These are phyloP conservation scores for Eucalyptus urophylla DNA, from an alignment of 345 rosid species.

Conservation along the genomic window DNA sequence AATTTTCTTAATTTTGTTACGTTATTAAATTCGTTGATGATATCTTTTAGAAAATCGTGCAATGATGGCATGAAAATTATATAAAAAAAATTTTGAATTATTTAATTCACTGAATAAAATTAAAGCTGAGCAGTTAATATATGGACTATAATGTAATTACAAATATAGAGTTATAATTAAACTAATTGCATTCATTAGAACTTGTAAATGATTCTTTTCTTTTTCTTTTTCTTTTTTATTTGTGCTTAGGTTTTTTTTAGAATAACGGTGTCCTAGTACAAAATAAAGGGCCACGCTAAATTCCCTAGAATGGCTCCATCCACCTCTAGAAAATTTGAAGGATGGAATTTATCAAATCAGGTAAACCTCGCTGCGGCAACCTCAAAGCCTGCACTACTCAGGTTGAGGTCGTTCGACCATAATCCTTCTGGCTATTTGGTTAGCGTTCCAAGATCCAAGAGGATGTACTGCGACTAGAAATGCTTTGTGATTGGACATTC, in stretches of 20 bases:
- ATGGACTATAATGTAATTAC: no score
- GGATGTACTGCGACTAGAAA: neutral
- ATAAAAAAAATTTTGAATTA: neutral
- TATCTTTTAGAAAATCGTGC: neutral
- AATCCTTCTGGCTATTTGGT: neutral
- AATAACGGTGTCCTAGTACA: neutral
- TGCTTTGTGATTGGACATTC: neutral
- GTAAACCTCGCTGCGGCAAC: no score
- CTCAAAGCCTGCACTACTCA: no score
- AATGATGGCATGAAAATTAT: neutral
- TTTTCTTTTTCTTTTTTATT: no score
- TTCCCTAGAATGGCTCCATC: neutral
- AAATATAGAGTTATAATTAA: neutral
- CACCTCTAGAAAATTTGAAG: neutral
- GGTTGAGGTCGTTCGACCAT: no score
- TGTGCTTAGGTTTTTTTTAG: neutral
- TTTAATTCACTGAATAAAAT: neutral
- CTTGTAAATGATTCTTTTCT: neutral
- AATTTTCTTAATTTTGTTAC: neutral
- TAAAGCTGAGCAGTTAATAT: neutral
- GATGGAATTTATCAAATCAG: no score
- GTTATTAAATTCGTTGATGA: neutral
- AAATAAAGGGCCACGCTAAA: neutral
- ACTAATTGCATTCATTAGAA: neutral
- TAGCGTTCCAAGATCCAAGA: neutral